Conservation (phyloP, 352 stramenopile genomes). For the Aphanomyces cochlioides region DNA sequence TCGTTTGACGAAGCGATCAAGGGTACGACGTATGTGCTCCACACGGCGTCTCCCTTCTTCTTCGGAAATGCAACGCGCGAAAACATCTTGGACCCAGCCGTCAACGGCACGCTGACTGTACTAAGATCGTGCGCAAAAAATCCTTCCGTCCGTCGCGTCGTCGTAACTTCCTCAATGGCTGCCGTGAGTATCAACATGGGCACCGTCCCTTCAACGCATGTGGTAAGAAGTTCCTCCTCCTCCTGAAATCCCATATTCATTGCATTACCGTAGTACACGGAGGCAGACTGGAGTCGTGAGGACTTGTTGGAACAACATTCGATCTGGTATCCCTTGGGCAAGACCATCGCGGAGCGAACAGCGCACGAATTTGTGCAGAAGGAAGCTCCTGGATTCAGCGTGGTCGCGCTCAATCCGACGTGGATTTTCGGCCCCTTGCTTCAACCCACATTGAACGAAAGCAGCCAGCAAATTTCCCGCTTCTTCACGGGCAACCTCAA, state of each 20-base stretch:
- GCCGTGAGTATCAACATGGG: slow-evolving; percentile 29
- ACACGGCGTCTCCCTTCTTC: slow-evolving; percentile 39
- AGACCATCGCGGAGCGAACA: slow-evolving; percentile 28
- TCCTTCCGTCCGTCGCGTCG: slow-evolving; percentile 32
- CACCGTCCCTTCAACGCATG: neutral
- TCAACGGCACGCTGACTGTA: slow-evolving; percentile 35
- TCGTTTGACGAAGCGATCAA: slow-evolving; percentile 35
- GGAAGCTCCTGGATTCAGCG: slow-evolving; percentile 24
- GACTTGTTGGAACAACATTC: slow-evolving; percentile 28
- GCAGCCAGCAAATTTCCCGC: slow-evolving; percentile 27
- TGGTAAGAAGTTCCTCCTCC: slow-evolving; percentile 2
- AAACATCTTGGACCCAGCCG: slow-evolving; percentile 22
- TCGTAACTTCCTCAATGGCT: slow-evolving; percentile 33
- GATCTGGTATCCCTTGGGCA: slow-evolving; percentile 33
- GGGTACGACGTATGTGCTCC: slow-evolving; percentile 33
- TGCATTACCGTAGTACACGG: slow-evolving; percentile 16
- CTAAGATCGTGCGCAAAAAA: slow-evolving; percentile 29
- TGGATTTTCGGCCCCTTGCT: slow-evolving; percentile 34
- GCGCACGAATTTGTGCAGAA: slow-evolving; percentile 27
- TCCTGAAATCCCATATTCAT: neutral
- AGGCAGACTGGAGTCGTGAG: slow-evolving; percentile 29
- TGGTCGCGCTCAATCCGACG: slow-evolving; percentile 30
- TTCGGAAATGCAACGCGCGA: slow-evolving; percentile 17
- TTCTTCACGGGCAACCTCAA: slow-evolving; percentile 21
- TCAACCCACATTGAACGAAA: slow-evolving; percentile 29